phyloP scores from a whole-genome alignment of 164 flowering plant species.

The Sedum album region DNA sequence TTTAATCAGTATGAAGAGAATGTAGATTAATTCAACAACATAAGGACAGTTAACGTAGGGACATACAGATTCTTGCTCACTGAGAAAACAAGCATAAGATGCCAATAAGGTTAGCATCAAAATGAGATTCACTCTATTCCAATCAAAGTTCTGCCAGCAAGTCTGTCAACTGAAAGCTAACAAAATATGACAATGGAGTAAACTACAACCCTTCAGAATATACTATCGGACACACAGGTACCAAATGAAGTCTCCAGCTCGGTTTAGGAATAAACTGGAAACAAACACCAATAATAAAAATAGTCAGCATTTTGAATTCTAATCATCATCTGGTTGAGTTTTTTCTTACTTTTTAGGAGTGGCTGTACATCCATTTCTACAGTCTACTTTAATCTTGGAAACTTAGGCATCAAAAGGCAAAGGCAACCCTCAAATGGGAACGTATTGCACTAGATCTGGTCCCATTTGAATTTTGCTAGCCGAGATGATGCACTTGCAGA shows the following conservation, averaged over 20 bases:
- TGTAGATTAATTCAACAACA: conserved; percentile 1
- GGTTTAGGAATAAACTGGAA: not conserved
- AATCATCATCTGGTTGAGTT: not conserved
- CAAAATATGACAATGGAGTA: not conserved
- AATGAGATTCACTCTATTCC: not conserved
- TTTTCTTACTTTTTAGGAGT: not conserved
- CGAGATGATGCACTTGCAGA: conserved; percentile 2
- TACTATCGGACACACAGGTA: not conserved
- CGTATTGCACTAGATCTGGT: not conserved
- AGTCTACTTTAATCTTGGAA: not conserved
- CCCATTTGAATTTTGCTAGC: not conserved
- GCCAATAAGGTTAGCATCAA: not conserved
- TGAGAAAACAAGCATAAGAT: not conserved
- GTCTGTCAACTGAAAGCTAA: not conserved
- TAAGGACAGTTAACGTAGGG: not conserved
- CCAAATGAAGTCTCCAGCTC: not conserved
- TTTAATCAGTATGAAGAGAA: not conserved
- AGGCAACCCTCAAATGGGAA: conserved; percentile 1
- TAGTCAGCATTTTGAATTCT: not conserved
- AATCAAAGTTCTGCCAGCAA: not conserved
- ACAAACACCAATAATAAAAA: not conserved
- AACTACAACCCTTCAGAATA: not conserved
- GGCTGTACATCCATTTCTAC: conserved; percentile 1
- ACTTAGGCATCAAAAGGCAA: not conserved
- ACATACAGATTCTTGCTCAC: not conserved